phyloP scores from a whole-genome alignment of 208 protist genomes.

The Acanthamoeba triangularis region DNA sequence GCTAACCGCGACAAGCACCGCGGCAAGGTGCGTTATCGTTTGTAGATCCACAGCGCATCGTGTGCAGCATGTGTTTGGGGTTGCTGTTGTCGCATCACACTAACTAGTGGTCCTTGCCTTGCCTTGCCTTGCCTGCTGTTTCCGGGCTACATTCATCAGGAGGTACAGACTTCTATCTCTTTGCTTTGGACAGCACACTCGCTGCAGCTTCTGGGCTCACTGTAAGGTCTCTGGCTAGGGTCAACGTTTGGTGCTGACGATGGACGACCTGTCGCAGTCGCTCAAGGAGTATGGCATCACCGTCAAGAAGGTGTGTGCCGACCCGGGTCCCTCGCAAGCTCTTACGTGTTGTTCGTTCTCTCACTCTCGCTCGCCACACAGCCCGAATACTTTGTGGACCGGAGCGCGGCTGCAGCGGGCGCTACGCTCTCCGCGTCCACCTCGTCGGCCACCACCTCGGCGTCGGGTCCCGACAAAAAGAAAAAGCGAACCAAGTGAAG shows the following conservation, averaged over 20 bases:
- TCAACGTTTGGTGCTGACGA: constrained; percentile 82
- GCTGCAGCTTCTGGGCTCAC: no score
- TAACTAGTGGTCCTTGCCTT: no score
- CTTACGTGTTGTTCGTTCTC: no score
- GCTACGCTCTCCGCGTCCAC: neutral
- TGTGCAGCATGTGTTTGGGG: no score
- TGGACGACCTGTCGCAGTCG: constrained; percentile 82
- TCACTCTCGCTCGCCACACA: no score
- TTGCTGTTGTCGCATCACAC: no score
- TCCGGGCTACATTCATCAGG: neutral
- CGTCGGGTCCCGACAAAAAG: constrained; percentile 7
- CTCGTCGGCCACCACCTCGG: neutral
- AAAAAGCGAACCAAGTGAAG: constrained; percentile 16
- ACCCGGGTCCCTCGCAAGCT: no score
- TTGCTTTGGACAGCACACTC: no score
- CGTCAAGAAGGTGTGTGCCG: constrained; percentile 79
- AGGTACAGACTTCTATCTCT: neutral
- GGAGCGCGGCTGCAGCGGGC: neutral
- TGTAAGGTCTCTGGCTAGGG: constrained; percentile 45
- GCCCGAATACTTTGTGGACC: constrained; percentile 31
- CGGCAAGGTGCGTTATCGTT: neutral
- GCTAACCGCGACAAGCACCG: constrained; percentile 19
- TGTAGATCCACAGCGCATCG: no score
- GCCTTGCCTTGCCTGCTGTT: no score
- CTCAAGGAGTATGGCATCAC: constrained; percentile 83